Evolutionary conservation across 768 basidiomycete species (phyloP), one percentile per base, ranked within the genome.

Genomic region (Tephrocybe sp.): DNA sequence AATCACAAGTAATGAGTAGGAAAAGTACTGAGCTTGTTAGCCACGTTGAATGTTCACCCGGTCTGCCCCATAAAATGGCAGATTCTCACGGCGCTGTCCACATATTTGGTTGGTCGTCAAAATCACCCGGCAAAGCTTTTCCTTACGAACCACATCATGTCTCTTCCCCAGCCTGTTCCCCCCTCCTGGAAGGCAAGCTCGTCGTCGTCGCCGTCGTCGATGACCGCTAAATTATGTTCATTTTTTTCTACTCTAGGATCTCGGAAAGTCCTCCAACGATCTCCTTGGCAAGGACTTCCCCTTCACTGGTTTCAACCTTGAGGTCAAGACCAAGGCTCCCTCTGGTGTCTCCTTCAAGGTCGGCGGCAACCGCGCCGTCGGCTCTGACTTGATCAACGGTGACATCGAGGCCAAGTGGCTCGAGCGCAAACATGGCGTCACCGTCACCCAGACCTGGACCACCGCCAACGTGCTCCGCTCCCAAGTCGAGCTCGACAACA

Each of bases 221-320:
- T 5, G 27, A 31, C 19, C 23, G 36, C 54, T 49, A 53, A 58
- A 54, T 22, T 49, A n/a, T 19, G n/a, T 45, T 29, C 11, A 29
- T 11, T 29, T 5, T 29, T 29, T 11, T 29, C 5, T 48, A 30
- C 21, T 36, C 31, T 59, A 93, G 91, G 91, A 93, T 70, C 86
- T 93, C 60, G 95, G 95, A 72, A 98, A 97, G 83, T 94, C 93
- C 58, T 91, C 93, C 71, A 91, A 85, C 64, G 95, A 98, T 82
- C 74, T 98, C 56, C 79, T 99, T 61, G 77, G 78, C 68, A 93
- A 87, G 78, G 97, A 99, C 78, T 98, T 84, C 78, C 85, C 82
- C 61, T 86, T 91, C 82, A 67, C 74, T 45, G 82, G 82, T 25
- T 79, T 76, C 49, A 68, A 76, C 48, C 80, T 93, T 48, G 91